Evolutionary conservation across 352 stramenopile species (phyloP).

Genomic region (Phytopythium cucurbitacearum): DNA sequence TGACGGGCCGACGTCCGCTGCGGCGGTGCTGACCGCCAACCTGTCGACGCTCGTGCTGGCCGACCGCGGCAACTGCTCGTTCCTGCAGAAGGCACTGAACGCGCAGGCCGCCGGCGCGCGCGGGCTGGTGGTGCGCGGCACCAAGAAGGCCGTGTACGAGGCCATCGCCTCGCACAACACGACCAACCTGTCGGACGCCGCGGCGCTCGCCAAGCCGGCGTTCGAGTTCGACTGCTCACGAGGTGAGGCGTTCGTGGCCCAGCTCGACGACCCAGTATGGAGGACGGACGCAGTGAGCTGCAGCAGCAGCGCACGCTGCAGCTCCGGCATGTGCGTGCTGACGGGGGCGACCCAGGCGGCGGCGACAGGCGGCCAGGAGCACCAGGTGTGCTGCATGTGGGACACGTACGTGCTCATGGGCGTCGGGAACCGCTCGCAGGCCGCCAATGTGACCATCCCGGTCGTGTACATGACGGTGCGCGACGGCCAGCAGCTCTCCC

Average conservation of each 20-base stretch:
- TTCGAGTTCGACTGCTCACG: slow-evolving; percentile 72
- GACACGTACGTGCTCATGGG: slow-evolving; percentile 80
- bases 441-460: slow-evolving; percentile 42
- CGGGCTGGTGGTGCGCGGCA: slow-evolving; percentile 54
- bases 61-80: slow-evolving; percentile 76
- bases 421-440: slow-evolving; percentile 33
- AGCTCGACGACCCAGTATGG: slow-evolving; percentile 38
- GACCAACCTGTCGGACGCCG: slow-evolving; percentile 15
- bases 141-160: slow-evolving; percentile 56
- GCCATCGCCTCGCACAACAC: slow-evolving; percentile 39
- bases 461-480: slow-evolving; percentile 70
- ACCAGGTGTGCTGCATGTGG: slow-evolving; percentile 77
- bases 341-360: slow-evolving; percentile 29
- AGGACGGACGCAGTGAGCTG: slow-evolving; percentile 38
- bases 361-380: slow-evolving; percentile 9
- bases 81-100: slow-evolving; percentile 50
- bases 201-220: slow-evolving; percentile 18
- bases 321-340: slow-evolving; percentile 51
- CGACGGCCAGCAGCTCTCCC: slow-evolving; percentile 44
- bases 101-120: slow-evolving; percentile 51
- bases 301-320: slow-evolving; percentile 22
- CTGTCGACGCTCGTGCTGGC: slow-evolving; percentile 44
- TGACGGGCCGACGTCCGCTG: slow-evolving; percentile 1
- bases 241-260: slow-evolving; percentile 49
- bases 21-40: no score